These are phyloP conservation scores for Termitomyces eurrhizus DNA, from an alignment of 768 basidiomycete species.

Conservation along the genomic window DNA sequence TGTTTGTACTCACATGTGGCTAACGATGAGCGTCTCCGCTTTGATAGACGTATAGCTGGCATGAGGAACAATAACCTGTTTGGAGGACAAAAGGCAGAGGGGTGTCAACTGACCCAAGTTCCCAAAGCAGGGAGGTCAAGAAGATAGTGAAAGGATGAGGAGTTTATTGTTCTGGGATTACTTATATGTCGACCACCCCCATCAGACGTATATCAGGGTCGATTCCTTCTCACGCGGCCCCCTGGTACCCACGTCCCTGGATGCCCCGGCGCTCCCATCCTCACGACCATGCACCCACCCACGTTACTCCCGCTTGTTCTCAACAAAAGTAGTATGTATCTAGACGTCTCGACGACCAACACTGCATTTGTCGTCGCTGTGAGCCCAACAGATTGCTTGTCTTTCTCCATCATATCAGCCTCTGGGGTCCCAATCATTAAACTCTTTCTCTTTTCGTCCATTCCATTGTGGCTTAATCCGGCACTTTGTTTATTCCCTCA, in stretches of 20 bases:
- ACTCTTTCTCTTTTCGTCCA: slow-evolving; percentile 13
- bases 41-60: slow-evolving; percentile 18
- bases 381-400: background rate
- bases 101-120: slow-evolving; percentile 4
- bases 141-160: slow-evolving; percentile 8
- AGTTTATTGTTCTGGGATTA: slow-evolving; percentile 2
- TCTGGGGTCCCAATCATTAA: background rate
- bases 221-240: background rate
- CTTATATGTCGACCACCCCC: background rate
- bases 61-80: slow-evolving; percentile 7
- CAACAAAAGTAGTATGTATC: background rate
- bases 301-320: background rate
- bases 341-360: background rate
- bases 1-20: slow-evolving; percentile 11
- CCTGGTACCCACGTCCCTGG: background rate
- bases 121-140: slow-evolving; percentile 20
- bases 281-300: background rate
- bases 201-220: slow-evolving; percentile 1
- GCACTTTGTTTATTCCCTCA: slow-evolving; percentile 15
- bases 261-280: background rate
- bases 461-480: slow-evolving; percentile 14
- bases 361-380: background rate
- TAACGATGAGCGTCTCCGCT: slow-evolving; percentile 16
- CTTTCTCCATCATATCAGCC: background rate
- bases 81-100: slow-evolving; percentile 1